Evolutionary conservation across 805 yeast genomes (phyloP).

Genomic region (Candida ponderosae): DNA sequence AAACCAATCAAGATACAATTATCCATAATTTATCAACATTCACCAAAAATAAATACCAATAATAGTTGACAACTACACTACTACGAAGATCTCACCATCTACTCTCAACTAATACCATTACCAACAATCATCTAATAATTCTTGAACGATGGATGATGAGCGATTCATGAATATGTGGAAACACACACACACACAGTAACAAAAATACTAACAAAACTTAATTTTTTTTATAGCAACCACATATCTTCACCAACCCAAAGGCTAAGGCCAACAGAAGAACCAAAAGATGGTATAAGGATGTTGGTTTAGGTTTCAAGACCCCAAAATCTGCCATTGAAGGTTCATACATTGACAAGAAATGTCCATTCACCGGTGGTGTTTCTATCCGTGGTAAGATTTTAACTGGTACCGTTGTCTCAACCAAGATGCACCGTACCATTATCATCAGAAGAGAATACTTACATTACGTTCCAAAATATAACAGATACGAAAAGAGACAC

Average conservation of each 20-base stretch:
- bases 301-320: conserved; percentile 99
- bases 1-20: too few relatives aligned
- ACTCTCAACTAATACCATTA: too few relatives aligned
- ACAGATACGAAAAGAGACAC: conserved; percentile 99
- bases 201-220: conserved; percentile 29
- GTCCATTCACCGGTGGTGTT: conserved; percentile 96
- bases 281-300: conserved; percentile 99
- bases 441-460: conserved; percentile 99
- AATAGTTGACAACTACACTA: too few relatives aligned
- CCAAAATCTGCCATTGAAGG: conserved; percentile 98
- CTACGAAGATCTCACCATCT: too few relatives aligned
- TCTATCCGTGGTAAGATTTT: conserved; percentile 99
- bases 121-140: too few relatives aligned
- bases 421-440: conserved; percentile 99
- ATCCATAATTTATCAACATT: too few relatives aligned
- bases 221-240: conserved; percentile 77
- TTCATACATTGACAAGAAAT: conserved; percentile 98
- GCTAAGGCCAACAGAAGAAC: conserved; percentile 96
- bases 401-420: conserved; percentile 98
- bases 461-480: conserved; percentile 99
- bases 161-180: too few relatives aligned
- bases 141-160: too few relatives aligned
- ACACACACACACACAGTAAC: too few relatives aligned
- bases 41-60: too few relatives aligned
- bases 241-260: conserved; percentile 99